Percentiles rank a stretch among this genome's conserved stretches.
phyloP scores from a whole-genome alignment of 192 early-diverging fungal genomes.

The Linnemannia exigua region DNA sequence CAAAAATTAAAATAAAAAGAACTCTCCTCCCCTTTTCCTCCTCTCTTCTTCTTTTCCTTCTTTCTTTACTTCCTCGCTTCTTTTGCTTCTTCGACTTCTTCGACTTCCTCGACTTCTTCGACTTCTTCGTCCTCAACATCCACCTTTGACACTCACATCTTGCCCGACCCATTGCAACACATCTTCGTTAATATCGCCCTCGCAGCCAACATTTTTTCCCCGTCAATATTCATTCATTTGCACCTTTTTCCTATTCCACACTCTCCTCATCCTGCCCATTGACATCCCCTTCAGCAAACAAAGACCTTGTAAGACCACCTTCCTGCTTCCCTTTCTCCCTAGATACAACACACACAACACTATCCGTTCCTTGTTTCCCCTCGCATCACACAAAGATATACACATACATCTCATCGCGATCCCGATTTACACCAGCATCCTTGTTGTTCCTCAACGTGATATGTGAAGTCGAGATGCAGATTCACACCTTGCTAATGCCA shows the following conservation, averaged over 20 bases:
- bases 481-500: background rate
- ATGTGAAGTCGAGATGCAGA: constrained; percentile 1
- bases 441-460: background rate
- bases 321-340: background rate
- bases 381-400: background rate
- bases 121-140: background rate
- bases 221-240: no score
- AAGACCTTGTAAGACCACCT: background rate
- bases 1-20: background rate
- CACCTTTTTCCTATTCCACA: background rate
- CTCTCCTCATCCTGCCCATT: background rate
- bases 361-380: background rate
- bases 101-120: background rate
- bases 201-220: background rate
- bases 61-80: background rate
- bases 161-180: background rate
- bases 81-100: background rate
- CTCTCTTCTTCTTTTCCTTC: background rate
- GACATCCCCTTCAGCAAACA: background rate
- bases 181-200: background rate
- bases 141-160: background rate
- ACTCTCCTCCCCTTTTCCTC: background rate
- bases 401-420: background rate
- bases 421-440: constrained; percentile 4
- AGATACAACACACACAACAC: background rate